Percentiles rank a stretch among this genome's conserved stretches.
Evolutionary conservation across 2,329 filamentous ascomycete genomes (phyloP).

Genomic region (Pestalotiopsis sp.): DNA sequence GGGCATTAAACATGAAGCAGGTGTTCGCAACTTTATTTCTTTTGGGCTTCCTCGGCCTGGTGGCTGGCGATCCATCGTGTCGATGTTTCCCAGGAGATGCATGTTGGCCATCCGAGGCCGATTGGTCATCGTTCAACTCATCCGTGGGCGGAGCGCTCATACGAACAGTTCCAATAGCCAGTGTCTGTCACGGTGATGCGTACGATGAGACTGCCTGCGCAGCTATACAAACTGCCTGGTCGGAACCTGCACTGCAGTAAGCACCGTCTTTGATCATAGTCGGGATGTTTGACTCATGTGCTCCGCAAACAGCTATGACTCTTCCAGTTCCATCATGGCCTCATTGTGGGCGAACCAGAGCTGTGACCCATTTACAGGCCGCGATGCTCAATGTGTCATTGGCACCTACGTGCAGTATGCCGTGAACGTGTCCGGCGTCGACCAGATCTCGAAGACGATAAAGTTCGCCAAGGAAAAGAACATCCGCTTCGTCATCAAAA

Average conservation of each 20-base stretch:
- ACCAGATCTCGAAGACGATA: conserved; percentile 24
- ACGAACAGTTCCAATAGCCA: conserved; percentile 44
- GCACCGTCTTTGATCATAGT: neutral
- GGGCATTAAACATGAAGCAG: neutral
- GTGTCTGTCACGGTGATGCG: conserved; percentile 39
- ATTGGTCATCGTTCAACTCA: conserved; percentile 47
- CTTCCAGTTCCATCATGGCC: conserved; percentile 27
- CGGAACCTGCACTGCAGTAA: conserved; percentile 16
- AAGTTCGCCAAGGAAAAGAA: conserved; percentile 21
- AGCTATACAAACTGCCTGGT: conserved; percentile 18
- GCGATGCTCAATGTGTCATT: conserved; percentile 40
- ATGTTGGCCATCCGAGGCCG: conserved; percentile 44
- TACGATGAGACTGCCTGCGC: conserved; percentile 18
- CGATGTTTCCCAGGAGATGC: conserved; percentile 42
- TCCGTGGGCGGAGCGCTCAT: conserved; percentile 47
- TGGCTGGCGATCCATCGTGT: neutral
- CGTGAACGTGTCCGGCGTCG: conserved; percentile 26
- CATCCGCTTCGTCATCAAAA: conserved; percentile 26
- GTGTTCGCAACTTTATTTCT: neutral
- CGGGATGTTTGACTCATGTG: neutral
- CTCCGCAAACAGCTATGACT: conserved; percentile 21
- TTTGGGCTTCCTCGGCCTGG: neutral
- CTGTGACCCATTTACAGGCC: conserved; percentile 32
- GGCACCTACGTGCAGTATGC: conserved; percentile 36
- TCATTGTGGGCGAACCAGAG: conserved; percentile 41